Conservation (phyloP, 352 stramenopile genomes). For the Nothophytophthora sp. region DNA sequence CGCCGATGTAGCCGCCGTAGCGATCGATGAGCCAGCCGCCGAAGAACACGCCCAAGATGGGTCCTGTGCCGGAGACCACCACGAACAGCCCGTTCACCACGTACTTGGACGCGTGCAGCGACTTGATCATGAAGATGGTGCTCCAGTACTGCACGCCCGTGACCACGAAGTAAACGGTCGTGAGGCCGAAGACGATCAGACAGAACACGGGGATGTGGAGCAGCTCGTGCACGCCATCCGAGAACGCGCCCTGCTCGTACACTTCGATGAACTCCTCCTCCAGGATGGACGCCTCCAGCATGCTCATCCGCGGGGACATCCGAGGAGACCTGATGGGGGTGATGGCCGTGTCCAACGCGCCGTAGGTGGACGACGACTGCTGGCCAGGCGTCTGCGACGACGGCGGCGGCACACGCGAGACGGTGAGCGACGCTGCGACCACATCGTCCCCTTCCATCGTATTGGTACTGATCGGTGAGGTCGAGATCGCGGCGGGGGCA, state of each 20-base stretch:
- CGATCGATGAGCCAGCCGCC: slow-evolving; percentile 80
- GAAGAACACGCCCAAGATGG: slow-evolving; percentile 83
- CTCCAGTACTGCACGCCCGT: slow-evolving; percentile 88
- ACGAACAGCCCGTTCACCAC: slow-evolving; percentile 84
- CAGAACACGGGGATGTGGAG: slow-evolving; percentile 76
- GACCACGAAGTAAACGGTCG: slow-evolving; percentile 87
- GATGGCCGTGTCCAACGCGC: slow-evolving; percentile 47
- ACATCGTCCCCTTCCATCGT: slow-evolving; percentile 3
- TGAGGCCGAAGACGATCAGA: slow-evolving; percentile 75
- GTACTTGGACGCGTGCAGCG: slow-evolving; percentile 79
- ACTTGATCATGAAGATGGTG: slow-evolving; percentile 90
- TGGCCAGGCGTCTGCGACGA: slow-evolving; percentile 8
- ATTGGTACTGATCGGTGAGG: slow-evolving; percentile 15
- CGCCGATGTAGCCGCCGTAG: slow-evolving; percentile 77
- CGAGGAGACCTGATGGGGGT: slow-evolving; percentile 34
- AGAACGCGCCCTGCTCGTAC: slow-evolving; percentile 71
- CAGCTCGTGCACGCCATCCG: slow-evolving; percentile 61
- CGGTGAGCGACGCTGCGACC: slow-evolving; percentile 12
- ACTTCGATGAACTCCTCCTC: slow-evolving; percentile 76
- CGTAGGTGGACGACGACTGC: slow-evolving; percentile 43
- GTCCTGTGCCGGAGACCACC: slow-evolving; percentile 75
- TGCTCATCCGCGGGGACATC: slow-evolving; percentile 51
- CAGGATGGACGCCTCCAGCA: slow-evolving; percentile 65
- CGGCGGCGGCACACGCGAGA: slow-evolving; percentile 23
- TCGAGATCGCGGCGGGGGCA: slow-evolving; percentile 9